Conservation (phyloP, 192 early-diverging fungal species). For the Kickxella alabastrina region DNA sequence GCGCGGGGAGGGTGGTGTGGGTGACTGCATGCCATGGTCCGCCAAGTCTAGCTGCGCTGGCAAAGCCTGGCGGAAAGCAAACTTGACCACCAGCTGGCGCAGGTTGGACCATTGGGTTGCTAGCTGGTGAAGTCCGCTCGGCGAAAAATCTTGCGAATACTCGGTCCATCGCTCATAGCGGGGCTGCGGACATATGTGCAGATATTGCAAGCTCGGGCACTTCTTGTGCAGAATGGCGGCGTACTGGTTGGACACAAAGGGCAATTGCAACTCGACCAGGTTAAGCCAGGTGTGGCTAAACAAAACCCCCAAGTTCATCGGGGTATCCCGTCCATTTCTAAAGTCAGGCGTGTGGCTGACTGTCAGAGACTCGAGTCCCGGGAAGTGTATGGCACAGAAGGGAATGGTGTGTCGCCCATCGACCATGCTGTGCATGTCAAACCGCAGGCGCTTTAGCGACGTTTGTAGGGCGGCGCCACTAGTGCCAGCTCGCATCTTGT, state of each 20-base stretch:
- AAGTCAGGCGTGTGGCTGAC: constrained; percentile 44
- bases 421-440: constrained; percentile 41
- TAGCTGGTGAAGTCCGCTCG: constrained; percentile 25
- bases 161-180: constrained; percentile 49
- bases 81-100: constrained; percentile 35
- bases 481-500: constrained; percentile 36
- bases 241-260: constrained; percentile 37
- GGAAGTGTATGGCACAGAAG: constrained; percentile 47
- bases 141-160: constrained; percentile 37
- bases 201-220: constrained; percentile 34
- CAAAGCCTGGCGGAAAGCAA: constrained; percentile 31
- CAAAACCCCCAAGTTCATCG: constrained; percentile 39
- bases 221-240: constrained; percentile 25
- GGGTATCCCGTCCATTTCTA: constrained; percentile 11
- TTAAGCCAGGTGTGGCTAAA: constrained; percentile 37
- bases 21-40: too few relatives aligned
- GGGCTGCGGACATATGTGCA: constrained; percentile 33
- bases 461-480: constrained; percentile 33
- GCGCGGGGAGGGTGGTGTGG: background rate
- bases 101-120: constrained; percentile 35
- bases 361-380: constrained; percentile 32
- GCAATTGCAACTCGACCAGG: constrained; percentile 40
- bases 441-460: constrained; percentile 26
- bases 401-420: constrained; percentile 26
- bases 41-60: background rate